Base-by-base conservation (phyloP, 257 asterid species). In the Fraxinus pennsylvanica region DNA sequence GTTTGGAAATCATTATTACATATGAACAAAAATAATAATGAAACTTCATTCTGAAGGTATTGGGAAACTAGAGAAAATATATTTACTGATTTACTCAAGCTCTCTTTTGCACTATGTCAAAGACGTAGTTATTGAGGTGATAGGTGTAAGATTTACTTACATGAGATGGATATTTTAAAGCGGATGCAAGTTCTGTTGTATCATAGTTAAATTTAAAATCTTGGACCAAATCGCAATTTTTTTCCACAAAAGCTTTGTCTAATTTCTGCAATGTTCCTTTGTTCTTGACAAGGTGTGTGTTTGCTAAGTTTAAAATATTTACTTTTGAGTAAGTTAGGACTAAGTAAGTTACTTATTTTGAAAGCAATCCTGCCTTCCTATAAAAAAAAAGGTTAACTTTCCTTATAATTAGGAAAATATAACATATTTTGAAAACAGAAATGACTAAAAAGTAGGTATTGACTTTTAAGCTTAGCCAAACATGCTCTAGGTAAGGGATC, bases 161-260 rank as follows among this genome's bases (percentile, higher is more conserved):
- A 17, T 19, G 7, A 57, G 38, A 71, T 30, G 36, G n/a, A 67
- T 38, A 35, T 45, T 19, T 15, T 6, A 35, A 19, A 1, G 4
- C 3, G 4, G 29, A 6, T 19, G 27, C 66, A n/a, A 17, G 66
- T 57, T 4, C 66, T 57, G 66, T 1, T 57, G 66, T 57, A 79
- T 73, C 76, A 12, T 52, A 27, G 68, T 15, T 19, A 79, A 73
- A 41, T 38, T 72, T 47, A 47, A 14, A 47, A 47, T 47, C 59
- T 47, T 47, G 0, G 21, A 13, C n/a, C 59, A 57, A 57, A 43
- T 12, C 3, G 15, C 12, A 43, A 2, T 10, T 0, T 41, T 41
- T 9, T 41, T 41, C 12, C 13, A 41, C 47, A 9, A 41, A 41
- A 41, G 47, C 47, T 41, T 41, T 41, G 47, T 41, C 47, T 41